phyloP scores from a whole-genome alignment of 306 rosid genomes.

The Medicago truncatula region DNA sequence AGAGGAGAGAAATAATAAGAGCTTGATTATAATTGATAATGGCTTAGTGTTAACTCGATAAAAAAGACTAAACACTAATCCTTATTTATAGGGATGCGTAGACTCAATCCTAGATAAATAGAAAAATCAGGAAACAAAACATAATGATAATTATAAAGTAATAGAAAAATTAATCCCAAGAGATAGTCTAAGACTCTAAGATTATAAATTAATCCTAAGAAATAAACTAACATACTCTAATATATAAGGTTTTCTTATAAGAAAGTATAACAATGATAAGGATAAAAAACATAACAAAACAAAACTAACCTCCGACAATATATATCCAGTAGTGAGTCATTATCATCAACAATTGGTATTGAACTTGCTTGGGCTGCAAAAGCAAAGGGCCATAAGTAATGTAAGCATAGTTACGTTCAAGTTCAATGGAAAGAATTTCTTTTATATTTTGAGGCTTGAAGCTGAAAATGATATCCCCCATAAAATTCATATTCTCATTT shows the following conservation, averaged over 20 bases:
- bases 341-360: constrained; percentile 90
- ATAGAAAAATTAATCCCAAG: background rate
- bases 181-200: background rate
- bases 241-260: background rate
- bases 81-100: background rate
- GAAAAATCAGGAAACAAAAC: background rate
- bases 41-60: background rate
- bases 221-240: background rate
- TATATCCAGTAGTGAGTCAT: constrained; percentile 84
- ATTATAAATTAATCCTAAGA: background rate
- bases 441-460: constrained; percentile 17
- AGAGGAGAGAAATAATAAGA: no score
- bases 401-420: background rate
- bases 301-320: constrained; percentile 95
- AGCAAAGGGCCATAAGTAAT: constrained; percentile 35
- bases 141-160: background rate
- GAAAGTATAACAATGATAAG: background rate
- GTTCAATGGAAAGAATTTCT: constrained; percentile 8
- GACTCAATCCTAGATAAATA: background rate
- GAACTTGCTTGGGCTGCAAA: constrained; percentile 93
- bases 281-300: constrained; percentile 36
- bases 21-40: no score
- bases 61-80: background rate
- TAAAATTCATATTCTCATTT: constrained; percentile 27
- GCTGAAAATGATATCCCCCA: constrained; percentile 37